Evolutionary conservation across 352 stramenopile genomes (phyloP), one percentile per base, ranked within the genome.

Genomic region (Phytopythium boreale): DNA sequence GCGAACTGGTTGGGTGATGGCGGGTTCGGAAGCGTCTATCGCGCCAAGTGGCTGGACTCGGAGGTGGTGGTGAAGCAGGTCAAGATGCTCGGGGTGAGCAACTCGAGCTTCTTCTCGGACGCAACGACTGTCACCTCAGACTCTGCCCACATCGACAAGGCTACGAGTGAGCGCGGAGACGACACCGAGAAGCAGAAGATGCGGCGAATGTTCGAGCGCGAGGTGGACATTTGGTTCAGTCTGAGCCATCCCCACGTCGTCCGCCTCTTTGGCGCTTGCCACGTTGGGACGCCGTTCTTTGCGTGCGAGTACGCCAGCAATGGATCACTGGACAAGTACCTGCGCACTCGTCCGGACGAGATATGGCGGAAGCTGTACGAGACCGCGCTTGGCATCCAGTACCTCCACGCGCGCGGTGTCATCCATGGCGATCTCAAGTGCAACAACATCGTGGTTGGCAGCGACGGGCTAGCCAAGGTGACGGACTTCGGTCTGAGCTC

Each of bases 151-250:
- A 24, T 14, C 6, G 15, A 41, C 1, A 15, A 15, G 68, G 12
- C 50, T 17, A n/a, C 29, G 12, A 58, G 51, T 11, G 19, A n/a
- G 29, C 3, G 12, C 10, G 29, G 6, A 10, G 20, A 26, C 11
- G 19, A 15, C 2, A 15, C n/a, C 17, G 29, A 43, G 10, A 58
- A 12, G 43, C 24, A 27, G 56, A 47, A 57, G 61, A 41, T 63
- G 3, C 19, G 41, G 4, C 17, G 11, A 4, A 68, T 64, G 55
- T 71, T 71, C 51, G 55, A 56, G 11, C 62, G 26, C 3, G 66
- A 72, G 47, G 66, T 69, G 2, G 44, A 62, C 19, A 63, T 72
- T 43, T 72, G 66, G 66, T 69, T 72, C 39, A 34, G 52, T 0
- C 57, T 72, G 12, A 66, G 46, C 24, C 66, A 72, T 26, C 66